phyloP scores from a whole-genome alignment of 2,329 filamentous ascomycete species.

The Colletotrichum horii region DNA sequence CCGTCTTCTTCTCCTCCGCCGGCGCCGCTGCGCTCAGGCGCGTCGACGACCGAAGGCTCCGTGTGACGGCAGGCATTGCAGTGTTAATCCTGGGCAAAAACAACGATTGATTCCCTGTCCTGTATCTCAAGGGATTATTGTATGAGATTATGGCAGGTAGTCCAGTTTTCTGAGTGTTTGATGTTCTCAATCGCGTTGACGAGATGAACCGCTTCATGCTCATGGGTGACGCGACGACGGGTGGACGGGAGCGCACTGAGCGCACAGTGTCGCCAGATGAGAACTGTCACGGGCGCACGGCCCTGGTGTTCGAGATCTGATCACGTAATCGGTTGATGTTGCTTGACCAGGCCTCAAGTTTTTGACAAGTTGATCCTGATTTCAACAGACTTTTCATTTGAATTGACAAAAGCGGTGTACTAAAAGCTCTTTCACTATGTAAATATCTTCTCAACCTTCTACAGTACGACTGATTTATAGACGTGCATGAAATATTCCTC shows the following conservation, averaged over 20 bases:
- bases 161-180: neutral
- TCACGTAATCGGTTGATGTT: neutral
- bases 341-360: too few species aligned
- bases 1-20: neutral
- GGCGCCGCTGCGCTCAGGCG: neutral
- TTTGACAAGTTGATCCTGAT: too few species aligned
- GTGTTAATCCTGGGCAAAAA: neutral
- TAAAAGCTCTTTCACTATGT: too few species aligned
- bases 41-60: conserved; percentile 16
- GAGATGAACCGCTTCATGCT: neutral
- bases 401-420: too few species aligned
- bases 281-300: neutral
- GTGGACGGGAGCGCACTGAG: neutral
- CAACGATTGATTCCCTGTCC: neutral
- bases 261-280: neutral
- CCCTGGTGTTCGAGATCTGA: neutral
- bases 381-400: too few species aligned
- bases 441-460: too few species aligned
- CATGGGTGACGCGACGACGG: neutral
- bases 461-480: too few species aligned
- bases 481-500: too few species aligned
- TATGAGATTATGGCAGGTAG: neutral
- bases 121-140: accelerated
- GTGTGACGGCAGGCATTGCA: conserved; percentile 4
- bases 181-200: neutral